Conservation (phyloP, 2,329 filamentous ascomycete species). For the Penicillium aurantiogriseum region DNA sequence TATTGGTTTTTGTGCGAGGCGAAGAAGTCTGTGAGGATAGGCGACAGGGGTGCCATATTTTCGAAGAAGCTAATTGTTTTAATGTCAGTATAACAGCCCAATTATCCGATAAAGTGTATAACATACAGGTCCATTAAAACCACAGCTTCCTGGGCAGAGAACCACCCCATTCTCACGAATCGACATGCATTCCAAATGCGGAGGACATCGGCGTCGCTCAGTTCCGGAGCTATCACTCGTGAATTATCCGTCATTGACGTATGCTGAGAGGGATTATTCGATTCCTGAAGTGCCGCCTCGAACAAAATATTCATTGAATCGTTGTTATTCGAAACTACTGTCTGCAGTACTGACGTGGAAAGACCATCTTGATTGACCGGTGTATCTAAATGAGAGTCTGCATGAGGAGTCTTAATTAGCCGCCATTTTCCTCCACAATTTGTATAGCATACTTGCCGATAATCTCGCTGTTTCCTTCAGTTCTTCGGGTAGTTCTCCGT, state of each 20-base stretch:
- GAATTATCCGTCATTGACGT: slow-evolving; percentile 8
- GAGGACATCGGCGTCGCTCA: slow-evolving; percentile 32
- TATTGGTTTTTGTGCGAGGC: slow-evolving; percentile 48
- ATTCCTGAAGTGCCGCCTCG: slow-evolving; percentile 43
- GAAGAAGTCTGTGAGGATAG: slow-evolving; percentile 50
- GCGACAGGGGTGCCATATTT: slow-evolving; percentile 50
- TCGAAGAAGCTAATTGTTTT: slow-evolving; percentile 4
- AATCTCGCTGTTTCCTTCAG: neutral
- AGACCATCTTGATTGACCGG: slow-evolving; percentile 21
- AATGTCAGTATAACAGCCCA: neutral
- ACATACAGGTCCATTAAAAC: slow-evolving; percentile 48
- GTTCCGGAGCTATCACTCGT: slow-evolving; percentile 7
- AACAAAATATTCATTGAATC: slow-evolving; percentile 53
- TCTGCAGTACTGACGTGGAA: slow-evolving; percentile 46
- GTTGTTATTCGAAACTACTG: slow-evolving; percentile 51
- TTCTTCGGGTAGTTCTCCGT: neutral
- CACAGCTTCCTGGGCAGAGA: slow-evolving; percentile 53
- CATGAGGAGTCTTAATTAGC: neutral
- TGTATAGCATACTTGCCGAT: neutral
- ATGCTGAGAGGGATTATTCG: slow-evolving; percentile 34
- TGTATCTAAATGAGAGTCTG: neutral
- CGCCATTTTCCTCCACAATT: neutral
- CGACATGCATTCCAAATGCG: slow-evolving; percentile 50
- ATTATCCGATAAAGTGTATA: neutral
- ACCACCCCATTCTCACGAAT: slow-evolving; percentile 55